Conservation (phyloP, 352 stramenopile genomes). For the Achlya hypogyna region DNA sequence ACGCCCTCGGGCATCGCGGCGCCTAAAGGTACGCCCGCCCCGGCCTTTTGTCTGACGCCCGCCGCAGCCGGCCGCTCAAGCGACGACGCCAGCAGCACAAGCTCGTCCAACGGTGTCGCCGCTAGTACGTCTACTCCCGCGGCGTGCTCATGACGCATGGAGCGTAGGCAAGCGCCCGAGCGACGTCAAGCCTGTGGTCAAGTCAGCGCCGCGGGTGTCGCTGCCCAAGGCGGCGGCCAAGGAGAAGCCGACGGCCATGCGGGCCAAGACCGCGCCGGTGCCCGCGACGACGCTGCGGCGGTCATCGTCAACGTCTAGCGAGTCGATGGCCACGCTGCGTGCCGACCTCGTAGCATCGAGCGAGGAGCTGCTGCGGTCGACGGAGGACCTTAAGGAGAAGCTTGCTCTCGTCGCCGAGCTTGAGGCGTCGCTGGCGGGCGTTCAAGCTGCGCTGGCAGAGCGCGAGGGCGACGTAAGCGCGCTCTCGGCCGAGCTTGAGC, state of each 20-base stretch:
- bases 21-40: neutral
- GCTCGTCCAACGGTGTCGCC: neutral
- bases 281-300: neutral
- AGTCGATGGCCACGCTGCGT: conserved; percentile 15
- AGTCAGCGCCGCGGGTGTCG: neutral
- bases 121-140: neutral
- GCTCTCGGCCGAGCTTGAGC: neutral
- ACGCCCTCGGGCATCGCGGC: neutral
- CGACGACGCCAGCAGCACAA: conserved; percentile 4
- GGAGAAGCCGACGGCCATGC: neutral
- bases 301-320: neutral
- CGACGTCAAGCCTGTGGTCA: neutral
- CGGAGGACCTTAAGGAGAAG: neutral
- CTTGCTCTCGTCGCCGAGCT: neutral
- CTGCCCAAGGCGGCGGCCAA: neutral
- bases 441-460: neutral
- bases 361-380: neutral
- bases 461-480: neutral
- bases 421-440: neutral
- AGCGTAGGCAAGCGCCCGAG: neutral
- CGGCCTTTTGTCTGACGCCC: neutral
- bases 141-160: too few species aligned
- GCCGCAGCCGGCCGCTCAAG: neutral
- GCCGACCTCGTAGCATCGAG: neutral
- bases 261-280: neutral